Conservation (phyloP, 2,329 filamentous ascomycete species). For the Cercospora canescens region DNA sequence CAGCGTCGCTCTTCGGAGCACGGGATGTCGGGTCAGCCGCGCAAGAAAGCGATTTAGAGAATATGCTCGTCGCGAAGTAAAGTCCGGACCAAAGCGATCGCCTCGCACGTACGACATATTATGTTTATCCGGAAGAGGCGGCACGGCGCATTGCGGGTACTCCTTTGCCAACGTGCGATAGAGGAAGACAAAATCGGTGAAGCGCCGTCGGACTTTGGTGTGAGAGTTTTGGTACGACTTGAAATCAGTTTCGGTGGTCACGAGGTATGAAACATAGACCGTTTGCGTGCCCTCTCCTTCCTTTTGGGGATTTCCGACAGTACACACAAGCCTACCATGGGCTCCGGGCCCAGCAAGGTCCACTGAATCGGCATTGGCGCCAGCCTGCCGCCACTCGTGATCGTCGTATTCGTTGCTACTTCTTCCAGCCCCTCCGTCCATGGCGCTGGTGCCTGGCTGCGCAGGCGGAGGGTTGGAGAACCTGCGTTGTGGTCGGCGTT, state of each 20-base stretch:
- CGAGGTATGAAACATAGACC: slow-evolving; percentile 91
- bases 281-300: slow-evolving; percentile 97
- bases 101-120: slow-evolving; percentile 98
- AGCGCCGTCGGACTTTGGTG: slow-evolving; percentile 81
- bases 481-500: slow-evolving; percentile 4
- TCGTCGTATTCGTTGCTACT: slow-evolving; percentile 72
- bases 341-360: slow-evolving; percentile 66
- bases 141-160: slow-evolving; percentile 88
- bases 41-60: slow-evolving; percentile 89
- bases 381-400: slow-evolving; percentile 68
- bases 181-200: slow-evolving; percentile 96
- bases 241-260: slow-evolving; percentile 92
- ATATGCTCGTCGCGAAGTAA: slow-evolving; percentile 83
- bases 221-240: slow-evolving; percentile 83
- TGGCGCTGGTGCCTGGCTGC: slow-evolving; percentile 18
- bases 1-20: slow-evolving; percentile 78
- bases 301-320: slow-evolving; percentile 80
- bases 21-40: slow-evolving; percentile 82
- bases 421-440: slow-evolving; percentile 31
- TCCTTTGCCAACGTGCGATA: slow-evolving; percentile 87
- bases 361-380: slow-evolving; percentile 52
- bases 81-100: slow-evolving; percentile 91
- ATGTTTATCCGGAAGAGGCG: slow-evolving; percentile 95
- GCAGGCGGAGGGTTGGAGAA: slow-evolving; percentile 4
- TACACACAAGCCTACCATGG: slow-evolving; percentile 77